Percentiles rank a stretch among this genome's conserved stretches.
These are phyloP conservation scores for Vaucheria bursata DNA, from an alignment of 352 stramenopile species.

Conservation along the genomic window DNA sequence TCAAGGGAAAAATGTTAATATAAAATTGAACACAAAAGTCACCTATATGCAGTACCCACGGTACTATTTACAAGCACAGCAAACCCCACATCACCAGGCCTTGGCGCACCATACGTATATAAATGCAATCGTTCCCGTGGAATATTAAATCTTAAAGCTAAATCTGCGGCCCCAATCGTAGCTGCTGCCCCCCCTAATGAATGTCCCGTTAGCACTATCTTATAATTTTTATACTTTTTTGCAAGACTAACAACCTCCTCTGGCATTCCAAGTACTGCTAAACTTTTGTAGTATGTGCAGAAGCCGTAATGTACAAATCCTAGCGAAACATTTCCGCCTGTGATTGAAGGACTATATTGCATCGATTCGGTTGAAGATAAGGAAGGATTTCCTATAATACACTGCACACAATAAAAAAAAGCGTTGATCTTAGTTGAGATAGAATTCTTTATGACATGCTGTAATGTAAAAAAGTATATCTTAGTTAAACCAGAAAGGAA, in stretches of 20 bases:
- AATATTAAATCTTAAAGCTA: conserved; percentile 21
- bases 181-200: conserved; percentile 34
- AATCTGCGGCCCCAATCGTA: conserved; percentile 30
- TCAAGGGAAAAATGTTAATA: too few species aligned
- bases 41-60: conserved; percentile 23
- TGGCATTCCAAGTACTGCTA: conserved; percentile 25
- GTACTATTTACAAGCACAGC: conserved; percentile 13
- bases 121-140: conserved; percentile 26
- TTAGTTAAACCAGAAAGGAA: too few species aligned
- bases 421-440: too few species aligned
- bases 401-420: too few species aligned
- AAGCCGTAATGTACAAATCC: conserved; percentile 42
- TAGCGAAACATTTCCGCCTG: too few species aligned
- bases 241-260: conserved; percentile 8
- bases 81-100: conserved; percentile 35
- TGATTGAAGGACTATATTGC: too few species aligned
- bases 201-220: conserved; percentile 42
- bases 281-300: conserved; percentile 39
- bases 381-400: too few species aligned
- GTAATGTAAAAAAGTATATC: too few species aligned
- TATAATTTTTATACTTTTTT: conserved; percentile 22
- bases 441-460: too few species aligned
- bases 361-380: too few species aligned
- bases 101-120: conserved; percentile 40
- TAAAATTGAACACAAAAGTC: neutral